Base-by-base conservation (phyloP, 495 filamentous ascomycete species). In the Xylaria cubensis region DNA sequence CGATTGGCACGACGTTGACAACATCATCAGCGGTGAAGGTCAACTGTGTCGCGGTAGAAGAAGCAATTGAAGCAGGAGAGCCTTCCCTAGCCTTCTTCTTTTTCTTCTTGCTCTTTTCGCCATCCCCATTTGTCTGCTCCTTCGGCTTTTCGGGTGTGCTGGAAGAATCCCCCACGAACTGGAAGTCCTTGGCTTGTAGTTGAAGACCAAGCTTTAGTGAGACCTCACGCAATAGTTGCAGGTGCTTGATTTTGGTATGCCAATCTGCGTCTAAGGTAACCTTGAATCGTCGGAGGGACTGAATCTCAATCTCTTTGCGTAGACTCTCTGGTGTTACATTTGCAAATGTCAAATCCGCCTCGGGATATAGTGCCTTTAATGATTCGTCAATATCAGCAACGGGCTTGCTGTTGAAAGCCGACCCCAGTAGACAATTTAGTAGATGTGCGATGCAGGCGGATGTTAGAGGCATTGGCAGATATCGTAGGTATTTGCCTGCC, bases 131-230 rank as follows among this genome's bases (percentile, higher is more conserved):
- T 5, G 78, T 61, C 63, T 82, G 73, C 41, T 80, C 81, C 39
- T 80, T 74, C 17, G 76, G 64, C 58, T 86, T 80, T 41, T 79
- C 77, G 53, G 73, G 50, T 10, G 75, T 48, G 24, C 46, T 59
- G 62, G 44, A 63, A n/a, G 77, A 64, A 13, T 80, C 77, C 19
- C 56, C 71, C 7, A 76, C 76, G 81, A 98, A 99, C 44, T 84
- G 81, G 79, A 95, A 98, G 19, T 95, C 90, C 80, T 91, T 95
- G 65, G 89, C 89, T 76, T 90, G 90, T 51, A 99, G 79, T 86
- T 99, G 97, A 50, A 98, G 83, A 75, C 97, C 97, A 66, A 98
- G 86, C 84, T 97, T 98, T 81, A 98, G 84, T 19, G 93, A 89
- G 65, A 97, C 84, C 73, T 98, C 97, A 74, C 97, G 93, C 62